phyloP scores from a whole-genome alignment of 345 rosid species.

The Cardiospermum halicacabum region DNA sequence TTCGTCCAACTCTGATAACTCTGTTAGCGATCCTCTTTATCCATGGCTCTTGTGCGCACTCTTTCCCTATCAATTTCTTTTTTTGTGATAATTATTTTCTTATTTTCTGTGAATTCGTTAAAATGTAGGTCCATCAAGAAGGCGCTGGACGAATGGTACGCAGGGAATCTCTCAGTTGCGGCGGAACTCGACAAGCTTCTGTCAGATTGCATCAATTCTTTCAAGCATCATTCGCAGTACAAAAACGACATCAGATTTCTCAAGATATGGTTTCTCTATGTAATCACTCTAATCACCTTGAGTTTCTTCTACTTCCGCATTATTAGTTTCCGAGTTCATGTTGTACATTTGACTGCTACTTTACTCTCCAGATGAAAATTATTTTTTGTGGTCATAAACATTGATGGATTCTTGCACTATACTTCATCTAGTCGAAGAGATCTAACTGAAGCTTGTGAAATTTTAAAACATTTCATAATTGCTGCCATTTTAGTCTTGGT shows the following conservation, averaged over 20 bases:
- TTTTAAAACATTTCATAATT: too few relatives aligned
- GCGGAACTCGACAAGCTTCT: conserved; percentile 44
- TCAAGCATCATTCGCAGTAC: conserved; percentile 54
- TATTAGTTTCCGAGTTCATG: background rate
- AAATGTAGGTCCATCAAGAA: conserved; percentile 47
- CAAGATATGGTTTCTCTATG: conserved; percentile 86
- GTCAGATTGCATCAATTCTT: conserved; percentile 43
- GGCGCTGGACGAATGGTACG: conserved; percentile 35
- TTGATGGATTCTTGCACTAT: conserved; percentile 1
- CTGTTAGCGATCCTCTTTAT: conserved; percentile 41
- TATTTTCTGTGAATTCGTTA: background rate
- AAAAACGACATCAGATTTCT: conserved; percentile 81
- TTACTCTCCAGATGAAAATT: background rate
- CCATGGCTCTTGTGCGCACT: conserved; percentile 50
- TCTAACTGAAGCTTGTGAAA: background rate
- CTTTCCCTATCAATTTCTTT: background rate
- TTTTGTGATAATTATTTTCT: background rate
- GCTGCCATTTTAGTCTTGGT: too few relatives aligned
- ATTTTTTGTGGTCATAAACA: background rate
- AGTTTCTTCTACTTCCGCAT: background rate
- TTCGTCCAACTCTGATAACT: conserved; percentile 11
- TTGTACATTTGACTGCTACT: background rate
- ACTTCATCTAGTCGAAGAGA: background rate
- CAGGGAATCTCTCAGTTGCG: conserved; percentile 24
- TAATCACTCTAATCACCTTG: conserved; percentile 29